Conservation (phyloP, 495 filamentous ascomycete species). For the Parachaetomium inaequale region DNA sequence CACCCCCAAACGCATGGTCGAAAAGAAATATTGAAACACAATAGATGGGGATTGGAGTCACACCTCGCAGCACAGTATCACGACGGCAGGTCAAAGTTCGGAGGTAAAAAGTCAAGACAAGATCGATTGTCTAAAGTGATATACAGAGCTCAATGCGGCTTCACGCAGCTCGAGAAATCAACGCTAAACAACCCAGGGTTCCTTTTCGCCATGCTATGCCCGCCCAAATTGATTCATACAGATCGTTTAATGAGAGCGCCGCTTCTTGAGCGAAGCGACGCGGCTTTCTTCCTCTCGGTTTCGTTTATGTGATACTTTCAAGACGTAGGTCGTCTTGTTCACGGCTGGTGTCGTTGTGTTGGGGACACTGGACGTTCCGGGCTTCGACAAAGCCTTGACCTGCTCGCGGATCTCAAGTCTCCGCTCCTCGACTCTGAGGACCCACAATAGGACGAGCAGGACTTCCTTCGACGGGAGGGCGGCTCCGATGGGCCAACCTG, state of each 20-base stretch:
- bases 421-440: conserved; percentile 47
- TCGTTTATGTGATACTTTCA: conserved; percentile 24
- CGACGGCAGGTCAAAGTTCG: not conserved
- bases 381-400: conserved; percentile 23
- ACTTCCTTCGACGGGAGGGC: conserved; percentile 50
- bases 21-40: not conserved
- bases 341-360: conserved; percentile 21
- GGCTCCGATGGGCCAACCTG: conserved; percentile 41
- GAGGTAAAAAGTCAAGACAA: not conserved
- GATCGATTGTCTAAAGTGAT: not conserved
- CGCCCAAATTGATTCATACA: conserved; percentile 17
- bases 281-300: not conserved
- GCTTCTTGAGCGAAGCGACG: conserved; percentile 1
- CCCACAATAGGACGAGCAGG: conserved; percentile 53
- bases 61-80: not conserved
- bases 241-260: conserved; percentile 17
- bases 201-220: conserved; percentile 4
- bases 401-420: conserved; percentile 28
- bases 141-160: conserved; percentile 16
- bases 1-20: no score
- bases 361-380: conserved; percentile 26
- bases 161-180: not conserved
- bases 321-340: conserved; percentile 17
- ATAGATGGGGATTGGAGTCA: not conserved
- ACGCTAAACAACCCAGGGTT: not conserved